Evolutionary conservation across 2,329 filamentous ascomycete genomes (phyloP).

Genomic region (Phoma herbarum): DNA sequence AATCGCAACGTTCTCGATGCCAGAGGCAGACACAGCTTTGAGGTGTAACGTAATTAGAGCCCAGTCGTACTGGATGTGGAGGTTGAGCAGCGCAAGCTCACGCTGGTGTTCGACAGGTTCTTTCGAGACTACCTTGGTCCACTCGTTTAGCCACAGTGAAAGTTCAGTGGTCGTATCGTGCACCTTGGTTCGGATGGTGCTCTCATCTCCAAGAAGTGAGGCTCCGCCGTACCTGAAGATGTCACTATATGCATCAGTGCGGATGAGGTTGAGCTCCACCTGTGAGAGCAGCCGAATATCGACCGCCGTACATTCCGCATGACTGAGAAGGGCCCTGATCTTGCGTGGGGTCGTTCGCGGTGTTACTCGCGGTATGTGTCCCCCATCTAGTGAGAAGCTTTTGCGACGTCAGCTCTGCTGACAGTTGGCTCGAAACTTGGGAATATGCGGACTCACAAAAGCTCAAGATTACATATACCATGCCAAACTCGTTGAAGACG

Average conservation of each 20-base stretch:
- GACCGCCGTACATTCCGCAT: slow-evolving; percentile 55
- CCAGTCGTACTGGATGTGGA: slow-evolving; percentile 64
- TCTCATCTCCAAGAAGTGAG: slow-evolving; percentile 29
- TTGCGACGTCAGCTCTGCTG: not conserved
- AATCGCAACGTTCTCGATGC: slow-evolving; percentile 60
- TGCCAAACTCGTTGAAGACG: slow-evolving; percentile 59
- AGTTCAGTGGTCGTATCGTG: slow-evolving; percentile 40
- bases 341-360: slow-evolving; percentile 52
- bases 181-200: slow-evolving; percentile 29
- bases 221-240: slow-evolving; percentile 27
- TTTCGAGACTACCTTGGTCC: slow-evolving; percentile 38
- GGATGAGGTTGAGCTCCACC: slow-evolving; percentile 58
- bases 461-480: slow-evolving; percentile 61
- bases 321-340: slow-evolving; percentile 57
- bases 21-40: slow-evolving; percentile 59
- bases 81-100: slow-evolving; percentile 52
- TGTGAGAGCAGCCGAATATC: slow-evolving; percentile 64
- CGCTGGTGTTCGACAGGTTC: slow-evolving; percentile 25
- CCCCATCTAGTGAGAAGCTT: slow-evolving; percentile 55
- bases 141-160: slow-evolving; percentile 55
- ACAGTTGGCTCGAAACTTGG: not conserved
- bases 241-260: slow-evolving; percentile 41
- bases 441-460: slow-evolving; percentile 41
- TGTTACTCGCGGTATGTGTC: slow-evolving; percentile 54
- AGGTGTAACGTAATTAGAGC: slow-evolving; percentile 62